Base-by-base conservation (phyloP, 768 basidiomycete genomes). In the Infundibulicybe gibba region DNA sequence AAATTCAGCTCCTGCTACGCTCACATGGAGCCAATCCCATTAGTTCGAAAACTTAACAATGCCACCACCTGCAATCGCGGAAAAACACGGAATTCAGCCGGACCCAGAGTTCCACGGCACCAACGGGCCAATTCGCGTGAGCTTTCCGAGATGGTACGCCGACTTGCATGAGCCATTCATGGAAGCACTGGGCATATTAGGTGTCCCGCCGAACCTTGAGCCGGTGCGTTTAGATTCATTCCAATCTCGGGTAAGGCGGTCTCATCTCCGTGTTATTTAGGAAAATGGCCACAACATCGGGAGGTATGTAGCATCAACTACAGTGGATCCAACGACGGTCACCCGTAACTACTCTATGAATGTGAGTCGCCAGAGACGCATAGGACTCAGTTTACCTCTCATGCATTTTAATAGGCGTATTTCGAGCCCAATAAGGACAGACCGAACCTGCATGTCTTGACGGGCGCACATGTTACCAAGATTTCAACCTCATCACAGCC, bases 381-480 rank as follows among this genome's bases (percentile, higher is more conserved):
- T 38, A 10, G 14, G 4, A 14, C 35, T 19, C 35, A 6, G 6
- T 6, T 38, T n/a, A 10, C 35, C 10, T 19, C 35, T 38, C 35
- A 19, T 38, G 10, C 17, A 38, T 6, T 10, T n/a, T 10, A 38
- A 38, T 10, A 38, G 17, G n/a, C 17, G 10, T n/a, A 14, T 6
- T 38, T 38, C 35, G 14, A 38, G 17, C 14, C 17, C 10, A 19
- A n/a, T 10, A 38, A 19, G 35, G n/a, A 38, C 14, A 32, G 13
- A 50, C 25, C 32, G 32, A 70, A 67, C 46, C 50, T 69, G 1
- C 47, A 49, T 13, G 58, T 66, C 5, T 49, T 68, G 14, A 56
- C 60, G n/a, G 35, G 35, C 10, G 35, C 35, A 14, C 35, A 38
- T 19, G 17, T 38, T 10, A 38, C 35, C 35, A 38, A 38, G 35